Evolutionary conservation across 2,329 filamentous ascomycete genomes (phyloP), one percentile per base, ranked within the genome.

Genomic region (Neobulgaria alba): DNA sequence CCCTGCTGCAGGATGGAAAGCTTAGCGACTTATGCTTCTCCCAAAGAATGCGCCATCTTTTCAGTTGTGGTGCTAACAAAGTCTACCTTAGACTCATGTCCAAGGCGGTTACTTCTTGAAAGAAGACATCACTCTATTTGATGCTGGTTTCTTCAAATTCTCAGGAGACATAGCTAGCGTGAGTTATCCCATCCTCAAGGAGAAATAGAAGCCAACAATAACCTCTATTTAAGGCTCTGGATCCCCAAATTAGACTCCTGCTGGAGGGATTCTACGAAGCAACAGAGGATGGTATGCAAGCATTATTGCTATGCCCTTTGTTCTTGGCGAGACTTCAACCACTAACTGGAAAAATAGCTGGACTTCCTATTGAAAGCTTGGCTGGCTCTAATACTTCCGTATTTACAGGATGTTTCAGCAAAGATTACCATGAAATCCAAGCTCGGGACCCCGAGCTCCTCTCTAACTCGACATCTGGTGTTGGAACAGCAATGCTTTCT

Each of bases 201-300:
- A n/a, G n/a, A n/a, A n/a, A n/a, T n/a, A n/a, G n/a, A n/a, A n/a
- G n/a, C n/a, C n/a, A n/a, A n/a, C n/a, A n/a, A n/a, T n/a, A n/a
- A n/a, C n/a, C n/a, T n/a, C n/a, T n/a, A n/a, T n/a, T n/a, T n/a
- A n/a, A n/a, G n/a, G 57, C 55, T n/a, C 59, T 63, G 29, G 55
- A 59, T 46, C 55, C 57, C 5, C 55, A 58, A 30, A 54, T 57
- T 37, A 44, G 57, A 15, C n/a, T 57, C 2, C 19, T 57, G 4
- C 37, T 59, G 0, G 56, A 58, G 33, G 48, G 43, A 14, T 50
- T 48, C 3, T 56, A 53, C 21, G 54, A 58, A 39, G 51, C 54
- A n/a, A 39, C 58, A 3, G 54, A 58, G n/a, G 18, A 33, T 33
- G 30, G 30, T 10, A n/a, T n/a, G n/a, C n/a, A n/a, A n/a, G n/a